Base-by-base conservation (phyloP, 805 yeast genomes). In the Zygosaccharomyces rouxii region DNA sequence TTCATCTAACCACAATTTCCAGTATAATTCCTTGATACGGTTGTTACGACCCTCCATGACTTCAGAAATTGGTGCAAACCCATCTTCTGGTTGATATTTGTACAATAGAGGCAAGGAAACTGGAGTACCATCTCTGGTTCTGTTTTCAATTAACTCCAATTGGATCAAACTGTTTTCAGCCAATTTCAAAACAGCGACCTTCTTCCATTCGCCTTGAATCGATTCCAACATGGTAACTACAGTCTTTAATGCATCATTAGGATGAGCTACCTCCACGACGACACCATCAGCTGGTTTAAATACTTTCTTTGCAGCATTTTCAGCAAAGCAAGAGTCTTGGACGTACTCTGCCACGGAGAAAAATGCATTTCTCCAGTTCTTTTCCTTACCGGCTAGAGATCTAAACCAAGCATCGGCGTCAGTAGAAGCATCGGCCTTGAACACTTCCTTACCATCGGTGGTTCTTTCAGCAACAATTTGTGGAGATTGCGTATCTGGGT, bases 11-110 rank as follows among this genome's bases (percentile, higher is more conserved):
- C 99, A 94, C 63, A 92, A 76, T 67, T 84, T 84, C 99, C 99
- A 94, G 81, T 94, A 94, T 76, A 94, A 88, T 70, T 83, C 82
- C 75, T 94, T 94, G 71, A 95, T 92, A 70, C 98, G 81, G 52
- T 80, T 80, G 72, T 94, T 94, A 76, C 99, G 84, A 61, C 83
- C 94, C 55, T 82, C 86, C 83, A 88, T 85, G 33, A 85, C 80
- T 73, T 94, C 99, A 56, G 82, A 75, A 58, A 94, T 86, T 64
- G 99, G 98, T 51, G 97, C 95, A 66, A 85, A 90, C n/a, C 99
- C 99, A 67, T 85, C 87, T 45, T 79, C 77, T 25, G 96, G 88
- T 60, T 81, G 76, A 74, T 84, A 94, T 46, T 72, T 79, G 80
- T 84, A 95, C 55, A 81, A 74, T 71, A 94, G 79, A 56, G 84